Conservation (phyloP, 345 rosid genomes). For the Eucalyptus regnans region DNA sequence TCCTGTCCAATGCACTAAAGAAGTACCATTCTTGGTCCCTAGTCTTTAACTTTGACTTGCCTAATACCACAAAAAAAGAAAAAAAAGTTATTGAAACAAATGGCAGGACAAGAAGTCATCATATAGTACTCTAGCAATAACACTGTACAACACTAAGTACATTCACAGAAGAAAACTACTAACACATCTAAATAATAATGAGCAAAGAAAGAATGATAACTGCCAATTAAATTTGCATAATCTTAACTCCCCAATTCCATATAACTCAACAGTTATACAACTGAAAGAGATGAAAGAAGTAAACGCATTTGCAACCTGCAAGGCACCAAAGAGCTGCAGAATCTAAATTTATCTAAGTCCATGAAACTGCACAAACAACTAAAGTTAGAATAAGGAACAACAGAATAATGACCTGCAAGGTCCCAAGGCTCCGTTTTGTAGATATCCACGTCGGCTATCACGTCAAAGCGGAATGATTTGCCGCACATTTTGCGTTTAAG, state of each 20-base stretch:
- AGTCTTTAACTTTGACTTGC: constrained; percentile 41
- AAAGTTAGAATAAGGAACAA: neutral
- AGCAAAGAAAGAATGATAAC: neutral
- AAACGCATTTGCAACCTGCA: neutral
- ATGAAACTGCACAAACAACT: neutral
- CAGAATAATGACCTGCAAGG: constrained; percentile 43
- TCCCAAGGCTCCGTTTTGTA: constrained; percentile 90
- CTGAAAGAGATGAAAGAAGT: neutral
- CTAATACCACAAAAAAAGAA: neutral
- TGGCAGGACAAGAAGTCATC: neutral
- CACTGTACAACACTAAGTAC: neutral
- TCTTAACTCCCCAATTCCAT: neutral
- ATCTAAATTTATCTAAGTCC: neutral
- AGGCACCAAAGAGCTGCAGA: neutral
- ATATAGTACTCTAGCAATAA: neutral
- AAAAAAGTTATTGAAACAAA: neutral
- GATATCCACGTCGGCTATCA: constrained; percentile 73
- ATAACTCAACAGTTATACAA: neutral
- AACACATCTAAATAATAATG: neutral
- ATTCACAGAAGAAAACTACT: neutral
- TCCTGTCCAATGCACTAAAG: constrained; percentile 66
- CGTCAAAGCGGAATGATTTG: constrained; percentile 64
- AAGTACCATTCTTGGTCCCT: constrained; percentile 80
- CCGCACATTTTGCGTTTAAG: constrained; percentile 68
- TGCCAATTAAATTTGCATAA: neutral